Conservation (phyloP, 2,329 filamentous ascomycete genomes). For the Cladosporium phlei region DNA sequence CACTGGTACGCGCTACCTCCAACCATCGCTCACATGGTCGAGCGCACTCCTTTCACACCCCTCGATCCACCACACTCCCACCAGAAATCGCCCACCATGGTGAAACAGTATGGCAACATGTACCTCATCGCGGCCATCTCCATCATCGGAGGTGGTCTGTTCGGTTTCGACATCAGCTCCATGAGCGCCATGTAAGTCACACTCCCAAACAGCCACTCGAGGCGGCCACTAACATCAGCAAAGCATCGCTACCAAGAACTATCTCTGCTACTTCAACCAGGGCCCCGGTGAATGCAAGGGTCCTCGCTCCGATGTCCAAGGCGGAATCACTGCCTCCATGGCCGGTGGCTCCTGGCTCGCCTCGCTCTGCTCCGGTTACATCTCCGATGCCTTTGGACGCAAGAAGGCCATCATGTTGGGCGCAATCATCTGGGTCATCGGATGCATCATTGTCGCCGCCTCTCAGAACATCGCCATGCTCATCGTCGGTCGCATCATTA, state of each 20-base stretch:
- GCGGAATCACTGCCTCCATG: slow-evolving; percentile 66
- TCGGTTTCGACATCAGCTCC: slow-evolving; percentile 74
- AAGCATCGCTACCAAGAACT: slow-evolving; percentile 50
- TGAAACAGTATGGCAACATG: slow-evolving; percentile 49
- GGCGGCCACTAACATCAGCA: slow-evolving; percentile 49
- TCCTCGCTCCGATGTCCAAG: slow-evolving; percentile 53
- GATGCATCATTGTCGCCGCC: slow-evolving; percentile 59
- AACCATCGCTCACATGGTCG: too few species aligned
- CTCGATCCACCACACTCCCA: too few species aligned
- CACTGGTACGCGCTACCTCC: too few species aligned
- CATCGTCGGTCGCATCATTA: slow-evolving; percentile 64
- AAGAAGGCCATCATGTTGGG: slow-evolving; percentile 47
- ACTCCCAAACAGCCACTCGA: neutral
- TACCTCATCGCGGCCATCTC: slow-evolving; percentile 56
- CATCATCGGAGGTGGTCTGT: slow-evolving; percentile 62
- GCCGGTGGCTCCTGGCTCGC: slow-evolving; percentile 64
- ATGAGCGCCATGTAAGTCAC: slow-evolving; percentile 53
- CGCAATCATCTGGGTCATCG: slow-evolving; percentile 48
- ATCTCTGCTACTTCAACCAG: slow-evolving; percentile 66
- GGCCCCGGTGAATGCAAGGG: slow-evolving; percentile 47
- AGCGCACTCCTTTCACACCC: too few species aligned
- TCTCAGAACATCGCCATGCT: slow-evolving; percentile 66
- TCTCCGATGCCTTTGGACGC: slow-evolving; percentile 55
- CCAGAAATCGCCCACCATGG: slow-evolving; percentile 11
- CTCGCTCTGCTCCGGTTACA: slow-evolving; percentile 53